Conservation (phyloP, 2,329 filamentous ascomycete species). For the Anthostomella pinea region DNA sequence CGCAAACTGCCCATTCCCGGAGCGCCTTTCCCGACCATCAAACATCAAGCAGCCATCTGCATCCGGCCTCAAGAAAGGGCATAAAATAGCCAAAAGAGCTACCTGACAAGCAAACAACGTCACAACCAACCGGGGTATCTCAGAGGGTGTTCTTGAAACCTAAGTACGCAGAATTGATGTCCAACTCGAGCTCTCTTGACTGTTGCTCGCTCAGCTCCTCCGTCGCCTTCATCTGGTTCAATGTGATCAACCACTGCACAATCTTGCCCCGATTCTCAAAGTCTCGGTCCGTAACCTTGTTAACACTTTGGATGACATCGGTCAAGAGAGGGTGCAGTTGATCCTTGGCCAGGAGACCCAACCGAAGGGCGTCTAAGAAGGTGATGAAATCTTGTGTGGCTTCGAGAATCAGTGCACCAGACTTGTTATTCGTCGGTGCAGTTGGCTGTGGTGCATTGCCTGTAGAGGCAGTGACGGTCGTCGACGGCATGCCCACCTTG, state of each 20-base stretch:
- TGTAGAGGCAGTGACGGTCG: constrained; percentile 59
- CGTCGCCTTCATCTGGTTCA: constrained; percentile 97
- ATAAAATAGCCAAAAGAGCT: background rate
- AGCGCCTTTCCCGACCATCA: too few species aligned
- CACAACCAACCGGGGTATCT: constrained; percentile 3
- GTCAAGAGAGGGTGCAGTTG: constrained; percentile 92
- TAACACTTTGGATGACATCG: constrained; percentile 95
- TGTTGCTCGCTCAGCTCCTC: constrained; percentile 87
- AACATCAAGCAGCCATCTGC: too few species aligned
- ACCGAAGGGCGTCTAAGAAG: constrained; percentile 88
- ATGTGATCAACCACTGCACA: constrained; percentile 93
- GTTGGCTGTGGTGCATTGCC: constrained; percentile 42
- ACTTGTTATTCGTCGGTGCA: constrained; percentile 43
- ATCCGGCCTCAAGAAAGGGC: too few species aligned
- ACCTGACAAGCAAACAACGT: background rate
- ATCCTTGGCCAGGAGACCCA: constrained; percentile 91
- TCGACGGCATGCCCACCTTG: constrained; percentile 88
- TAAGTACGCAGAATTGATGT: constrained; percentile 91
- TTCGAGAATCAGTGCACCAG: constrained; percentile 71
- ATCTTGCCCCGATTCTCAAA: constrained; percentile 97
- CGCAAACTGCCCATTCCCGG: too few species aligned
- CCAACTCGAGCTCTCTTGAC: constrained; percentile 82
- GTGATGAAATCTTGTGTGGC: constrained; percentile 99
- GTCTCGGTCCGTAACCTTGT: constrained; percentile 92
- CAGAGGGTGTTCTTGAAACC: constrained; percentile 80